Percentiles rank a stretch among this genome's conserved stretches.
phyloP scores from a whole-genome alignment of 768 basidiomycete genomes.

The Tylopilus plumbeoviolaceoides region DNA sequence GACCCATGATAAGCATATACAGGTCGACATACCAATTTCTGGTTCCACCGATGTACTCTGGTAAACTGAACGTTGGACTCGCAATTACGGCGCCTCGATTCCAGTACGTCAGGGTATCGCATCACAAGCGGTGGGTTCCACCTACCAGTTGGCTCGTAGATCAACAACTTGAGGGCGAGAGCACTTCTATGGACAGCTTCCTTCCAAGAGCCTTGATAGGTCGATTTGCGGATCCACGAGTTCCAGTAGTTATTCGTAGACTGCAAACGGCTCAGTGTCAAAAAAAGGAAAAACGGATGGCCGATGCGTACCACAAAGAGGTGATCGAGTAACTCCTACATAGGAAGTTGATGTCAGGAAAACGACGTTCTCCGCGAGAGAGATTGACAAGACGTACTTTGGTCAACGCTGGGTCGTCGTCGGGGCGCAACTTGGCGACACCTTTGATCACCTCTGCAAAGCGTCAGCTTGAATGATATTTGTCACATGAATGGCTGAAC shows the following conservation, averaged over 20 bases:
- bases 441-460: slow-evolving; percentile 40
- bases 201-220: slow-evolving; percentile 92
- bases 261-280: slow-evolving; percentile 26
- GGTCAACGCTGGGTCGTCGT: slow-evolving; percentile 71
- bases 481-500: slow-evolving; percentile 8
- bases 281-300: neutral
- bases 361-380: neutral
- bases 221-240: slow-evolving; percentile 83
- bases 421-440: slow-evolving; percentile 43
- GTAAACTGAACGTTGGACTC: slow-evolving; percentile 91
- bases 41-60: slow-evolving; percentile 86
- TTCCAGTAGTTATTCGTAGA: slow-evolving; percentile 84
- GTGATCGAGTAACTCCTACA: slow-evolving; percentile 51
- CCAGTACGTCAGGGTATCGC: neutral
- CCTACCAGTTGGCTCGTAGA: slow-evolving; percentile 84
- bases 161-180: slow-evolving; percentile 88
- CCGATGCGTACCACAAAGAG: slow-evolving; percentile 47
- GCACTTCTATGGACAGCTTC: slow-evolving; percentile 92
- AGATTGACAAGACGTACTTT: slow-evolving; percentile 35
- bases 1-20: neutral
- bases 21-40: slow-evolving; percentile 69
- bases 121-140: too few species aligned
- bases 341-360: neutral
- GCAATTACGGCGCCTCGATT: slow-evolving; percentile 81
- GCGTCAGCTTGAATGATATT: neutral